Percentiles rank a stretch among this genome's conserved stretches.
Evolutionary conservation across 176 grass and related monocot genomes (phyloP).

Genomic region (Bromus sterilis): DNA sequence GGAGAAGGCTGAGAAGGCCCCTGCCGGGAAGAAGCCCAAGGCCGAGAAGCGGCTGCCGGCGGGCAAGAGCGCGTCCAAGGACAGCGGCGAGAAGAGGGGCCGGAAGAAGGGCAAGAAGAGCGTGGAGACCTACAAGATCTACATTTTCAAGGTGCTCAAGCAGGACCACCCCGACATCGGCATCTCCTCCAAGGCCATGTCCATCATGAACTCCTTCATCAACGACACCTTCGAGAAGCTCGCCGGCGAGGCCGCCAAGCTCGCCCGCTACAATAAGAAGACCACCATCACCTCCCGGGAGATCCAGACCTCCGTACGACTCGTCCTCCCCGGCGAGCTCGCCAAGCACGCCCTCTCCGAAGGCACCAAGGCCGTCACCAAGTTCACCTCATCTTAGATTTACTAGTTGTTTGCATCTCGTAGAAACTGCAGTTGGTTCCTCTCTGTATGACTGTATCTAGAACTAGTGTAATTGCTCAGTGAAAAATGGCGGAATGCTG

Average conservation of each 20-base stretch:
- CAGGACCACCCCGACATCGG: conserved; percentile 85
- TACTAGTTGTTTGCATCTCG: too few species aligned
- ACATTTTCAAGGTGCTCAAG: conserved; percentile 96
- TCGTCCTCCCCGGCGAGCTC: conserved; percentile 64
- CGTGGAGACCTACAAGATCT: conserved; percentile 86
- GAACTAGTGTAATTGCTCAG: too few species aligned
- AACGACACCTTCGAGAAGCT: conserved; percentile 89
- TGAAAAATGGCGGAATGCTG: too few species aligned
- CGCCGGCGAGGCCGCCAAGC: conserved; percentile 22
- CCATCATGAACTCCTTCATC: conserved; percentile 95
- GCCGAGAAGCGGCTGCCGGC: background rate
- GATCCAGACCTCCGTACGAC: conserved; percentile 65
- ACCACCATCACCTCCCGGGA: conserved; percentile 52
- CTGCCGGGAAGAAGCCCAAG: background rate
- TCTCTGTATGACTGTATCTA: too few species aligned
- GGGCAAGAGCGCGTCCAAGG: background rate
- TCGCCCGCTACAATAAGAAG: conserved; percentile 63
- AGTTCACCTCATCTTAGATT: conserved; percentile 65
- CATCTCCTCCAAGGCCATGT: conserved; percentile 95
- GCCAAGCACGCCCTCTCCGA: conserved; percentile 60
- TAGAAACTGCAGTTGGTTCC: too few species aligned
- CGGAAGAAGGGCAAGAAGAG: conserved; percentile 21
- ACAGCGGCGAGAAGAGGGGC: background rate
- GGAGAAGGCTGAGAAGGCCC: background rate
- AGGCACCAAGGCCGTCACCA: conserved; percentile 57